Evolutionary conservation across 192 early-diverging fungal genomes (phyloP).

Genomic region (Dissophora globulifera): DNA sequence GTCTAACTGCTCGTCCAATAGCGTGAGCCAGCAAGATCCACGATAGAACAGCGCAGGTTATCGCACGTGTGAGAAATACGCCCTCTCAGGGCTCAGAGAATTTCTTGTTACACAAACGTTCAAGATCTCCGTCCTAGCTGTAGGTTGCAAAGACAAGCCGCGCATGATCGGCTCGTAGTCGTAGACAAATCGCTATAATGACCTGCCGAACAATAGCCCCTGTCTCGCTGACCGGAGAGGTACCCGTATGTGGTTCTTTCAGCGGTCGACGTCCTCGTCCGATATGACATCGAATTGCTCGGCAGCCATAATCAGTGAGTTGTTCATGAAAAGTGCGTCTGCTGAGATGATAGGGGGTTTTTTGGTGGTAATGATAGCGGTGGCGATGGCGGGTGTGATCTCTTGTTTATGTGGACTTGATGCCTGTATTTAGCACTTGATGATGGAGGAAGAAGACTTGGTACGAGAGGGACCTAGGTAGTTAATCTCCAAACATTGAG

Average conservation of each 20-base stretch:
- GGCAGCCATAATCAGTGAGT: conserved; percentile 83
- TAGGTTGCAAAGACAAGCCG: conserved; percentile 69
- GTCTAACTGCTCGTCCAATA: conserved; percentile 80
- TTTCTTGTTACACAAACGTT: conserved; percentile 59
- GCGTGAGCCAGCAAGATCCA: conserved; percentile 78
- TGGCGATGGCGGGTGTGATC: conserved; percentile 92
- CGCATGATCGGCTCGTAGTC: conserved; percentile 78
- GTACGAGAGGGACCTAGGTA: conserved; percentile 92
- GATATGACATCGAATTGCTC: conserved; percentile 85
- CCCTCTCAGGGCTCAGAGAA: conserved; percentile 59
- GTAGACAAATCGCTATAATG: conserved; percentile 71
- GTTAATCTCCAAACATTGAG: conserved; percentile 86
- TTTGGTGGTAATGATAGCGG: conserved; percentile 94
- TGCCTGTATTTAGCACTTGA: conserved; percentile 91
- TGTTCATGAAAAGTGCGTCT: conserved; percentile 41
- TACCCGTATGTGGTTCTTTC: conserved; percentile 74
- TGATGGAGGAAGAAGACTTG: conserved; percentile 71
- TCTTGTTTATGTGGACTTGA: conserved; percentile 95
- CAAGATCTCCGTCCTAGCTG: conserved; percentile 72
- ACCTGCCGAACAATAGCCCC: conserved; percentile 77
- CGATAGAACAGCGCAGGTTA: conserved; percentile 77
- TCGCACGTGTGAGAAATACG: conserved; percentile 79
- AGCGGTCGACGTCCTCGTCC: conserved; percentile 85
- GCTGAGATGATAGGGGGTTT: conserved; percentile 83
- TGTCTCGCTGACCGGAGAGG: conserved; percentile 73